Evolutionary conservation across 805 yeast species (phyloP).

Genomic region (Saturnispora saitoi): DNA sequence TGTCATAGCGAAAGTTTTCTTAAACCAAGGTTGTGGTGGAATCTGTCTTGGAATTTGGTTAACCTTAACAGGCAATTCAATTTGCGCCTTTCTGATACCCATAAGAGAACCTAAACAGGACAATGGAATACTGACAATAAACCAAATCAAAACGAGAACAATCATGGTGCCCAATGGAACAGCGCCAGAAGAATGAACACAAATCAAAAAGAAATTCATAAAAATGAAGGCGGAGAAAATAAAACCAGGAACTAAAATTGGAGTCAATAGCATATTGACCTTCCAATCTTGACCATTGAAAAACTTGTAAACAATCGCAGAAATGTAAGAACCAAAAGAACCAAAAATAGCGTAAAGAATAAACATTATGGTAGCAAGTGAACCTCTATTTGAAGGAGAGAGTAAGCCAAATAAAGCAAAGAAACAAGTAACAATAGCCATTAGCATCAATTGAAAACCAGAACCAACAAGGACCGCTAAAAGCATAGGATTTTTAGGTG

Average conservation of each 20-base stretch:
- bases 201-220: constrained; percentile 74
- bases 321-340: constrained; percentile 75
- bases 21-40: constrained; percentile 82
- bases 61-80: constrained; percentile 64
- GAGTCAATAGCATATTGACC: constrained; percentile 73
- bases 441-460: constrained; percentile 75
- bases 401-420: constrained; percentile 85
- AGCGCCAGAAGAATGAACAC: constrained; percentile 82
- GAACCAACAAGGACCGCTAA: constrained; percentile 80
- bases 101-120: constrained; percentile 76
- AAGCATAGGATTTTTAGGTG: constrained; percentile 62
- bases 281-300: constrained; percentile 93
- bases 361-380: constrained; percentile 84
- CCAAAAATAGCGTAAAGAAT: constrained; percentile 76
- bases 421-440: constrained; percentile 61
- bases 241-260: constrained; percentile 74
- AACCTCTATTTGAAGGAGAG: constrained; percentile 92
- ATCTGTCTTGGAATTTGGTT: constrained; percentile 96
- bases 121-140: constrained; percentile 73
- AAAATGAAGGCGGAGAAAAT: constrained; percentile 56
- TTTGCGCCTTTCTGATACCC: constrained; percentile 49
- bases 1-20: constrained; percentile 57
- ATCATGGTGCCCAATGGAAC: constrained; percentile 86
- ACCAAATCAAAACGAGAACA: constrained; percentile 79
- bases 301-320: constrained; percentile 76